These are phyloP conservation scores for Melaleuca quinquenervia DNA, from an alignment of 345 rosid species.

Conservation along the genomic window DNA sequence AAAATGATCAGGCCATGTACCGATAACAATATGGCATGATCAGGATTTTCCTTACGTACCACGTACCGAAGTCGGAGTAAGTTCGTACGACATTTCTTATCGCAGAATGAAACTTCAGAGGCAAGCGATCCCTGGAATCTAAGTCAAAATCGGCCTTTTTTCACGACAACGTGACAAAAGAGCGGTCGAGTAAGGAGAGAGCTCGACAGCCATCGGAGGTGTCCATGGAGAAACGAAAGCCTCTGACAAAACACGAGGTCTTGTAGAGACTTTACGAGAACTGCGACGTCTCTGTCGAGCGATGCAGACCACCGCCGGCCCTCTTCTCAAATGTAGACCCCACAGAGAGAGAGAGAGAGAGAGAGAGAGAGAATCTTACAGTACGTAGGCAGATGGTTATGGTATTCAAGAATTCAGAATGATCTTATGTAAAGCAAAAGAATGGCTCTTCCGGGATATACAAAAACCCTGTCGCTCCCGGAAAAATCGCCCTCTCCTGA, in stretches of 20 bases:
- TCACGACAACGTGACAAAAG: not conserved
- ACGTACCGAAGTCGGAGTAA: not conserved
- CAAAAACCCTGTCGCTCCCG: not conserved
- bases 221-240: not conserved
- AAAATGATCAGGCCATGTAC: not conserved
- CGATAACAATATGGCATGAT: not conserved
- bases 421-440: not conserved
- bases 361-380: not conserved
- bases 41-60: not conserved
- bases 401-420: not conserved
- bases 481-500: not conserved
- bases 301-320: not conserved
- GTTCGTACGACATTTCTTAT: not conserved
- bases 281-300: not conserved
- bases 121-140: not conserved
- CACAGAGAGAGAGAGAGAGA: not conserved
- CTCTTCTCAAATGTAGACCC: not conserved
- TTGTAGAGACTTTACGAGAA: not conserved
- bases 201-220: not conserved
- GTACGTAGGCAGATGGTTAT: not conserved
- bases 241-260: not conserved
- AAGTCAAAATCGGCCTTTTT: not conserved
- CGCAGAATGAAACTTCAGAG: not conserved
- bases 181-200: not conserved
- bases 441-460: not conserved